Evolutionary conservation across 768 basidiomycete genomes (phyloP).

Genomic region (Chalciporus pseudorubinellus): DNA sequence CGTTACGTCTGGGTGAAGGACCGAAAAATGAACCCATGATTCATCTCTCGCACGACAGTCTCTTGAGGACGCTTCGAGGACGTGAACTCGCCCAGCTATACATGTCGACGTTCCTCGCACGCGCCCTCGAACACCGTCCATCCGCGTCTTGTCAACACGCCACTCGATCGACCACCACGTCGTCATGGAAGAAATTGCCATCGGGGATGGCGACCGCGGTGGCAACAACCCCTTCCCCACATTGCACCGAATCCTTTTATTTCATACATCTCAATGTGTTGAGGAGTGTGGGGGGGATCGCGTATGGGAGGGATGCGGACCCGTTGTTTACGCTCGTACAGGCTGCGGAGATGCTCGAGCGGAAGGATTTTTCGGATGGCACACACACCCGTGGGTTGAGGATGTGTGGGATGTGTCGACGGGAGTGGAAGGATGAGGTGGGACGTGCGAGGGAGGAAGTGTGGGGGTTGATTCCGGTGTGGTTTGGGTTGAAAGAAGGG

Average conservation of each 20-base stretch:
- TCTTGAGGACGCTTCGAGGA: slow-evolving; percentile 53
- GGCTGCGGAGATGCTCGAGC: slow-evolving; percentile 66
- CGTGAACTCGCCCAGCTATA: slow-evolving; percentile 64
- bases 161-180: slow-evolving; percentile 17
- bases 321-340: slow-evolving; percentile 67
- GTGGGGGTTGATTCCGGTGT: slow-evolving; percentile 58
- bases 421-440: slow-evolving; percentile 43
- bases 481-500: slow-evolving; percentile 52
- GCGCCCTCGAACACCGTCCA: slow-evolving; percentile 52
- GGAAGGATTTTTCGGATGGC: slow-evolving; percentile 70
- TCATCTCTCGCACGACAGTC: slow-evolving; percentile 38
- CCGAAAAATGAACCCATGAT: slow-evolving; percentile 9
- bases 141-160: slow-evolving; percentile 49
- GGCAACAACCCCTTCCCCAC: slow-evolving; percentile 13
- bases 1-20: neutral
- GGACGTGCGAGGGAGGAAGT: slow-evolving; percentile 54
- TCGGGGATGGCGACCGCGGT: neutral
- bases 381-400: slow-evolving; percentile 48
- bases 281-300: slow-evolving; percentile 68
- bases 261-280: slow-evolving; percentile 73
- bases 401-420: slow-evolving; percentile 52
- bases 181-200: neutral
- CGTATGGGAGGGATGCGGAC: slow-evolving; percentile 71
- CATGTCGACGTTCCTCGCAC: slow-evolving; percentile 57
- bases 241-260: slow-evolving; percentile 69